Percentiles rank a stretch among this genome's conserved stretches.
phyloP scores from a whole-genome alignment of 257 asterid species.

The Thymus quinquecostatus region DNA sequence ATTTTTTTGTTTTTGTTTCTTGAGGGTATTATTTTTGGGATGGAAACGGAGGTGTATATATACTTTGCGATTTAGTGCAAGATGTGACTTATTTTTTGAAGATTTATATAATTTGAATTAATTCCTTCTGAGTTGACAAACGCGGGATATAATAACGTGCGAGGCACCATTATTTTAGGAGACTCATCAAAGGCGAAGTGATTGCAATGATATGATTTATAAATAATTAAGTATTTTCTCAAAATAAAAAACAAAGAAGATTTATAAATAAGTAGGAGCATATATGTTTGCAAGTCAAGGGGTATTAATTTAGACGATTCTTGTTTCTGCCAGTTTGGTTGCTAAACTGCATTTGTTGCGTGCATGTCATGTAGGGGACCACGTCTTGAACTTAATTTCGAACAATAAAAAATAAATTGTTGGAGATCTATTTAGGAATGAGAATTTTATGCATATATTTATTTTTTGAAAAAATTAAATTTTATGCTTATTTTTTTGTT shows the following conservation, averaged over 20 bases:
- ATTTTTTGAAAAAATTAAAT: too few relatives aligned
- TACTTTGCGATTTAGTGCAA: neutral
- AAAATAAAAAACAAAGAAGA: neutral
- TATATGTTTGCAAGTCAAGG: conserved; percentile 14
- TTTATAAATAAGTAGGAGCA: neutral
- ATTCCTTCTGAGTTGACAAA: neutral
- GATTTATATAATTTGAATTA: neutral
- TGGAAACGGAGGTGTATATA: conserved; percentile 20
- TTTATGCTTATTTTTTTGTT: too few relatives aligned
- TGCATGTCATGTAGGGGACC: conserved; percentile 9
- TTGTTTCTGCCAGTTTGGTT: conserved; percentile 18
- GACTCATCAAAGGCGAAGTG: conserved; percentile 27
- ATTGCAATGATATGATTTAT: conserved; percentile 34
- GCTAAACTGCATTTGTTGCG: neutral
- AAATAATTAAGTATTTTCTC: neutral
- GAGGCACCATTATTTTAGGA: conserved; percentile 34
- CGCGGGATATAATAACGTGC: conserved; percentile 43
- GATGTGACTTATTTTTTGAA: neutral
- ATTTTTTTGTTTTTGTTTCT: neutral
- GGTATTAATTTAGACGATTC: neutral
- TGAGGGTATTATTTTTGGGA: neutral
- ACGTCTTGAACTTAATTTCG: conserved; percentile 7
- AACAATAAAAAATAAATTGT: neutral
- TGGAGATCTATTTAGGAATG: neutral
- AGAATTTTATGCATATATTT: neutral